A percentile compares a stretch with the other conserved stretches of the same genome.
Conservation (phyloP, 1,284 basidiomycete genomes). For the Tetrapyrgos nigripes region DNA sequence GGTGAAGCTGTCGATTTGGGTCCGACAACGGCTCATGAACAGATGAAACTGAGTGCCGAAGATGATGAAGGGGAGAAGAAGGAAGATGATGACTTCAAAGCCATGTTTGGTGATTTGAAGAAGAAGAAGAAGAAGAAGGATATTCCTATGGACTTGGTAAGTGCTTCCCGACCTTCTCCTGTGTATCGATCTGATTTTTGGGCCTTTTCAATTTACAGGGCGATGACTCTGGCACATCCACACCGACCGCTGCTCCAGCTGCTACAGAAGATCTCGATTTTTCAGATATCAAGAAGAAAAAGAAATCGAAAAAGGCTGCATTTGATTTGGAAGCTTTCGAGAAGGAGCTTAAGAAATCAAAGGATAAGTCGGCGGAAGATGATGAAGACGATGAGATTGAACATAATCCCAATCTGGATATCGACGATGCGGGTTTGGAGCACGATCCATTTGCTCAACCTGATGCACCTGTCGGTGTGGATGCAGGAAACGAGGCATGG, state of each 20-base stretch:
- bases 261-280: slow-evolving; percentile 38
- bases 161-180: slow-evolving; percentile 32
- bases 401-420: slow-evolving; percentile 66
- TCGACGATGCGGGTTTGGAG: slow-evolving; percentile 83
- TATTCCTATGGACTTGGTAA: slow-evolving; percentile 82
- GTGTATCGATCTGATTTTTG: slow-evolving; percentile 3
- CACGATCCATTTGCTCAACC: slow-evolving; percentile 83
- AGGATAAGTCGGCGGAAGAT: slow-evolving; percentile 68
- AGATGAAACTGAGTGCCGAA: slow-evolving; percentile 62
- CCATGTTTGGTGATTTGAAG: slow-evolving; percentile 89
- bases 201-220: slow-evolving; percentile 43
- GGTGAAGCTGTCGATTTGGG: slow-evolving; percentile 78
- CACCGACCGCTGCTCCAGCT: slow-evolving; percentile 51
- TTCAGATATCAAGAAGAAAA: slow-evolving; percentile 70
- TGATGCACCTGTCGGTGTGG: slow-evolving; percentile 62
- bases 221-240: slow-evolving; percentile 67
- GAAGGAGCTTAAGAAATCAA: slow-evolving; percentile 81
- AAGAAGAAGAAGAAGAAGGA: slow-evolving; percentile 95
- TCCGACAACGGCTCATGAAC: slow-evolving; percentile 75
- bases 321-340: slow-evolving; percentile 87
- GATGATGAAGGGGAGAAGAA: slow-evolving; percentile 45
- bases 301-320: slow-evolving; percentile 76
- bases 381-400: slow-evolving; percentile 67
- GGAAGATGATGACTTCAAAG: slow-evolving; percentile 77
- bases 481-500: slow-evolving; percentile 85